Conservation (phyloP, 1,284 basidiomycete genomes). For the Trichosporon faecale region DNA sequence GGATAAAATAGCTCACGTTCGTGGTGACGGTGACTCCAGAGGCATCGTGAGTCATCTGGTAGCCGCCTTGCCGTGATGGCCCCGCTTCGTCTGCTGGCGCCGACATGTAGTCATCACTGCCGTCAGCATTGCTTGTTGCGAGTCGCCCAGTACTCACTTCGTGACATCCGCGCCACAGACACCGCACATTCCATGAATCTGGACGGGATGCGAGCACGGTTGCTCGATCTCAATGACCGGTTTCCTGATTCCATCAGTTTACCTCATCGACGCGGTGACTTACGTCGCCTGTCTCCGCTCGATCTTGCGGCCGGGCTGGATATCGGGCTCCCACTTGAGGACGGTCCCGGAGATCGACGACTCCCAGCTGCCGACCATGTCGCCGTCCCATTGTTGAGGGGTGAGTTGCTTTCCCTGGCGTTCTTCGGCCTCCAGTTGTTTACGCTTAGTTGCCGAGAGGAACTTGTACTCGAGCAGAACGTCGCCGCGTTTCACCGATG, state of each 20-base stretch:
- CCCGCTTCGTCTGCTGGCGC: conserved; percentile 63
- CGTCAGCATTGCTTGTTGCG: conserved; percentile 11
- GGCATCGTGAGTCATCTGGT: conserved; percentile 51
- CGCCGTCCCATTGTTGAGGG: conserved; percentile 56
- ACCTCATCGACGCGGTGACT: conserved; percentile 15
- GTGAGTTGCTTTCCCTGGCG: conserved; percentile 24
- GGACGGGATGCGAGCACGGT: conserved; percentile 89
- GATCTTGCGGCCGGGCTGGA: conserved; percentile 33
- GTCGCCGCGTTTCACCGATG: conserved; percentile 63
- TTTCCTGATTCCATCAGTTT: conserved; percentile 36
- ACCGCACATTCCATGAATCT: conserved; percentile 86
- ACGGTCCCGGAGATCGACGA: conserved; percentile 67
- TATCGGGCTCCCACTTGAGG: conserved; percentile 42
- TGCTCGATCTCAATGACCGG: conserved; percentile 68
- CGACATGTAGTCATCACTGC: conserved; percentile 78
- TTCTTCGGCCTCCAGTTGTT: conserved; percentile 23
- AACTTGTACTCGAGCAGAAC: conserved; percentile 77
- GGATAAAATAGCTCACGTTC: conserved; percentile 32
- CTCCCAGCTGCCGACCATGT: conserved; percentile 83
- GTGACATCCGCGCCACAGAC: conserved; percentile 92
- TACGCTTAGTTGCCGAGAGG: conserved; percentile 35
- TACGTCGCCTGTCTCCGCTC: conserved; percentile 39
- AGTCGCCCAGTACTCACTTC: conserved; percentile 59
- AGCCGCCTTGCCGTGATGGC: conserved; percentile 37
- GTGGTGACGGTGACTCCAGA: conserved; percentile 53